These are phyloP conservation scores for Ceratocystis colombiana DNA, from an alignment of 2,329 filamentous ascomycete genomes.

Conservation along the genomic window DNA sequence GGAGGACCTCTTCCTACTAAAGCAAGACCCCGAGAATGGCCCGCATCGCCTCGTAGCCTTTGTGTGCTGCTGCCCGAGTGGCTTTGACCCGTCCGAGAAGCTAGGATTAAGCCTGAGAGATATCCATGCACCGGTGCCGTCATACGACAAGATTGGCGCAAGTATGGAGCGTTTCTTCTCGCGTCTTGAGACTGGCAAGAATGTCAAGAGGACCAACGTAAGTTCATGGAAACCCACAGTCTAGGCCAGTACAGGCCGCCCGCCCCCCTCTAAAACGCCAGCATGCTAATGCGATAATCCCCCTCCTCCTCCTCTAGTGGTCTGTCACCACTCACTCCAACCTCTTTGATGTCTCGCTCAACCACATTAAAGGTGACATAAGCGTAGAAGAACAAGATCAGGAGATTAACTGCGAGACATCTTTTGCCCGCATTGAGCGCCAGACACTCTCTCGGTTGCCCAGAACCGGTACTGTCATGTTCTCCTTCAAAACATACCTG, in stretches of 20 bases:
- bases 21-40: slow-evolving; percentile 30
- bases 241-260: too few species aligned
- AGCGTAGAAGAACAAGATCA: slow-evolving; percentile 31
- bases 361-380: slow-evolving; percentile 34
- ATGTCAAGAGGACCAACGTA: slow-evolving; percentile 43
- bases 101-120: slow-evolving; percentile 40
- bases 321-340: slow-evolving; percentile 37
- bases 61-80: slow-evolving; percentile 43
- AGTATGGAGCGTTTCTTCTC: slow-evolving; percentile 48
- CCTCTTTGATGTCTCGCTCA: slow-evolving; percentile 36
- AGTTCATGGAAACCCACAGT: slow-evolving; percentile 25
- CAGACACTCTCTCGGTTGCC: slow-evolving; percentile 45
- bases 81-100: slow-evolving; percentile 44
- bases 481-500: slow-evolving; percentile 48
- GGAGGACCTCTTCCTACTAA: slow-evolving; percentile 45
- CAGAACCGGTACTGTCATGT: slow-evolving; percentile 39
- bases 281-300: not conserved
- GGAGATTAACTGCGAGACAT: slow-evolving; percentile 35
- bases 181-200: slow-evolving; percentile 40
- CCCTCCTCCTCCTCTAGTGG: slow-evolving; percentile 35
- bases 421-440: slow-evolving; percentile 40
- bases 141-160: slow-evolving; percentile 44
- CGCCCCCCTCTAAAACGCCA: not conserved
- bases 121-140: slow-evolving; percentile 45
- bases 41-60: slow-evolving; percentile 40